Conservation (phyloP, 306 rosid species). For the Dalbergia cochinchinensis region DNA sequence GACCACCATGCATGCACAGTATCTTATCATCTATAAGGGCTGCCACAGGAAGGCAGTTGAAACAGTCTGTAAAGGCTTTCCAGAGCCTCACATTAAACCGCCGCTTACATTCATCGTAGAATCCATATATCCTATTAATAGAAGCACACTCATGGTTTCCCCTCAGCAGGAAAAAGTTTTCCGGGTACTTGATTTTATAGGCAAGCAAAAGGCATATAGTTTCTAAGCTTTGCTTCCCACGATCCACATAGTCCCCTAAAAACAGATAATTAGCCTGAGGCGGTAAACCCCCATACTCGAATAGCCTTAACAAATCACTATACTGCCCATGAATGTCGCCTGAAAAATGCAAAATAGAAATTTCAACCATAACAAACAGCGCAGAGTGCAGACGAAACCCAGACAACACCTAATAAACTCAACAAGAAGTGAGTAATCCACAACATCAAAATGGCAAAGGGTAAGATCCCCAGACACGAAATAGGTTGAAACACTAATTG, state of each 20-base stretch:
- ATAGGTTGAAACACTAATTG: slow-evolving; percentile 7
- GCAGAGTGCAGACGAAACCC: neutral
- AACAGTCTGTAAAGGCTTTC: slow-evolving; percentile 86
- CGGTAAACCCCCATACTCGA: slow-evolving; percentile 94
- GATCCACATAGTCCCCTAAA: slow-evolving; percentile 94
- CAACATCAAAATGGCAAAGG: slow-evolving; percentile 15
- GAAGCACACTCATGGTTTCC: slow-evolving; percentile 97
- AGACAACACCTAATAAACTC: neutral
- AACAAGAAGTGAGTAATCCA: slow-evolving; percentile 29
- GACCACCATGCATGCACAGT: slow-evolving; percentile 99
- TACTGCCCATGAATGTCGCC: slow-evolving; percentile 97
- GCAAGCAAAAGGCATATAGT: slow-evolving; percentile 95
- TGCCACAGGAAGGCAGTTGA: slow-evolving; percentile 94
- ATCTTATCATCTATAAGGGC: slow-evolving; percentile 92
- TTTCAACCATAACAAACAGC: slow-evolving; percentile 8
- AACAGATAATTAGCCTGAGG: slow-evolving; percentile 85
- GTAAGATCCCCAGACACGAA: neutral
- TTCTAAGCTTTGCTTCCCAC: slow-evolving; percentile 95
- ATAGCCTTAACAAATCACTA: slow-evolving; percentile 86
- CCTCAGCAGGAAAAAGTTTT: slow-evolving; percentile 91
- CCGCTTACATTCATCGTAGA: slow-evolving; percentile 93
- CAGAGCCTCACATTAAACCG: slow-evolving; percentile 96
- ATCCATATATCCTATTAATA: slow-evolving; percentile 89
- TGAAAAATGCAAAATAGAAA: slow-evolving; percentile 46
- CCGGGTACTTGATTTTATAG: slow-evolving; percentile 86